Evolutionary conservation across 345 rosid genomes (phyloP), one percentile per base, ranked within the genome.

Genomic region (Rhodomyrtus tomentosa): DNA sequence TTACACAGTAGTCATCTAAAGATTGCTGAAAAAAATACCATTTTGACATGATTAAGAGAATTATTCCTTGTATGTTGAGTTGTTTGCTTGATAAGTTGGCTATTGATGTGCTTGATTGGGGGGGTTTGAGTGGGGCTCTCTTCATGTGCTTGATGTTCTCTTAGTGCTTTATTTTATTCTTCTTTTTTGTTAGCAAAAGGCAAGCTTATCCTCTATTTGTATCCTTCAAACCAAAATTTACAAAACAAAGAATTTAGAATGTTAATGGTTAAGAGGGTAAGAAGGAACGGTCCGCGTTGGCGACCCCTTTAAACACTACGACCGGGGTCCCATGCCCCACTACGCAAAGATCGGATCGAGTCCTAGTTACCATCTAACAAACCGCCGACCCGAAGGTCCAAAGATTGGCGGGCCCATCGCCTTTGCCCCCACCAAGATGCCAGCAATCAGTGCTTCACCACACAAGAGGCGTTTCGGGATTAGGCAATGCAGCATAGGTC

Each of bases 321-420:
- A 1, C 2, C 5, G 32, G 16, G 24, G 20, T 18, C 6, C 10
- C 45, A 16, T 3, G 7, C 21, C 45, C 45, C 2, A 1, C 20
- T 18, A 32, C 25, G 20, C 0, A 32, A 68, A 32, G 18, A 15
- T 18, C 3, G 0, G 0, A 8, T 32, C 1, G 76, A 68, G 6
- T 32, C 45, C 18, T 4, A 4, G 24, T 4, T 20, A 51, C 6
- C 53, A 15, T 51, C 20, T 15, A 51, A 1, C 53, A 5, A 14
- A 49, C 6, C 2, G 20, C 53, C 53, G 45, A 32, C 12, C 15
- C 5, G 24, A 32, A 68, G 6, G 45, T 11, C 8, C 25, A 0
- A 0, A 68, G 24, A 32, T 21, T 1, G 14, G 5, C 10, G 20
- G 2, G 5, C 1, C 3, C 25, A 0, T 32, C 45, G 32, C 11